Conservation (phyloP, 1,139 yeast species). For the Kurtzmaniella quercitrusa region DNA sequence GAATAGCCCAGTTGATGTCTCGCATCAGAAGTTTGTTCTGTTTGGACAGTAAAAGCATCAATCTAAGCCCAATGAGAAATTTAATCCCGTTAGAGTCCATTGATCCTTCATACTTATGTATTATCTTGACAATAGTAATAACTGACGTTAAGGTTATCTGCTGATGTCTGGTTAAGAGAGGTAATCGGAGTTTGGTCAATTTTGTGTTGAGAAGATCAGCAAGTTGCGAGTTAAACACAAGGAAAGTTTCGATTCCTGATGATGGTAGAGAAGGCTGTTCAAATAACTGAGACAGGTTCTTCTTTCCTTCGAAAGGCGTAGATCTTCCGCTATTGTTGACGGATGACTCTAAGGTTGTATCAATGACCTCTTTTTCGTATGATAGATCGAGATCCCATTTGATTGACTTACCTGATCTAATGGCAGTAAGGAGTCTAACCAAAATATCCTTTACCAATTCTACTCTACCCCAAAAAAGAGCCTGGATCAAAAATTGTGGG, state of each 20-base stretch:
- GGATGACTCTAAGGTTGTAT: slow-evolving; percentile 2
- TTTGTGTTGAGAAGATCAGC: slow-evolving; percentile 53
- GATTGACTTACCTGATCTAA: slow-evolving; percentile 37
- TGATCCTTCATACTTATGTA: slow-evolving; percentile 42
- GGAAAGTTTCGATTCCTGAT: slow-evolving; percentile 27
- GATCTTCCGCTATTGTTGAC: slow-evolving; percentile 17
- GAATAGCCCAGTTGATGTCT: slow-evolving; percentile 85
- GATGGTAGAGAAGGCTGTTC: background rate
- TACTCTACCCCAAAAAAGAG: slow-evolving; percentile 60
- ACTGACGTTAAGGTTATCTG: slow-evolving; percentile 77
- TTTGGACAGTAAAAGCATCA: slow-evolving; percentile 50
- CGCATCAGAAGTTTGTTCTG: slow-evolving; percentile 59
- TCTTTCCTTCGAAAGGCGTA: slow-evolving; percentile 23
- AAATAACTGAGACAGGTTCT: slow-evolving; percentile 11
- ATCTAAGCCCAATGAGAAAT: slow-evolving; percentile 67
- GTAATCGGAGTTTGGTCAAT: slow-evolving; percentile 62
- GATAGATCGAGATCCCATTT: slow-evolving; percentile 35
- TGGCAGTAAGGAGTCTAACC: slow-evolving; percentile 43
- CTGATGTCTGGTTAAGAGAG: slow-evolving; percentile 85
- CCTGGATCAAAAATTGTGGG: slow-evolving; percentile 83
- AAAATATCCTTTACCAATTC: slow-evolving; percentile 56
- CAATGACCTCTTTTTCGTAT: slow-evolving; percentile 16
- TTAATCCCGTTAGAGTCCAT: slow-evolving; percentile 72
- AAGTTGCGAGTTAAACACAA: slow-evolving; percentile 39
- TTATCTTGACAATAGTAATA: slow-evolving; percentile 56